A percentile compares a stretch with the other conserved stretches of the same genome.
Conservation (phyloP, 257 asterid genomes). For the Cordia subcordata region DNA sequence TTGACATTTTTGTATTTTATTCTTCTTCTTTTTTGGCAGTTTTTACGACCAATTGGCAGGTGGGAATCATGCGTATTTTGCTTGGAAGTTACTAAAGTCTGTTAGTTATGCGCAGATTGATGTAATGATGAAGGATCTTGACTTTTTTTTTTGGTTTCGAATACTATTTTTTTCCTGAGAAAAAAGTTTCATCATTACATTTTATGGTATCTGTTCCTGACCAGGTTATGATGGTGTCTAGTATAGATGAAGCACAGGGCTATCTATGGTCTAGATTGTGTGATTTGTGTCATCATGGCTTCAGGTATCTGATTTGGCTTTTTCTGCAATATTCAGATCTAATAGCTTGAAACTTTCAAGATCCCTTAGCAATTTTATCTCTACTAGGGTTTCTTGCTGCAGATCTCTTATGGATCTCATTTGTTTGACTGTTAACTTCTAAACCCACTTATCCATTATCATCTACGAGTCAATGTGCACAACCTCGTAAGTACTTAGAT, state of each 20-base stretch:
- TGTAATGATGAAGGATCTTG: constrained; percentile 51
- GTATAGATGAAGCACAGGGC: constrained; percentile 1
- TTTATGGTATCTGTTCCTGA: constrained; percentile 13
- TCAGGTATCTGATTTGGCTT: constrained; percentile 13
- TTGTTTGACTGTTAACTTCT: background rate
- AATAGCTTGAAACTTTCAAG: no score
- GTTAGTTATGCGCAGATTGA: constrained; percentile 28
- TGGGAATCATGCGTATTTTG: background rate
- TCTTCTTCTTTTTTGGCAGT: background rate
- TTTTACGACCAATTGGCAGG: no score
- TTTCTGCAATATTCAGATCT: constrained; percentile 23
- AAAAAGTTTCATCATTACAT: constrained; percentile 33
- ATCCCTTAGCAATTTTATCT: no score
- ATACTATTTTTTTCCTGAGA: background rate
- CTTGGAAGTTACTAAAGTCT: background rate
- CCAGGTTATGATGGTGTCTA: constrained; percentile 27
- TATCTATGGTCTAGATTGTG: background rate
- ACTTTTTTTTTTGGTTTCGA: constrained; percentile 17
- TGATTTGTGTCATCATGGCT: constrained; percentile 15
- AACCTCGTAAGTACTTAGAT: no score
- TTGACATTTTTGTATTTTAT: background rate
- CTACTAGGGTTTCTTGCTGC: no score
- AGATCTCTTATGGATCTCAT: background rate
- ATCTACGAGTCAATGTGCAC: no score
- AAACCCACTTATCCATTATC: no score